Evolutionary conservation across 2,329 filamentous ascomycete genomes (phyloP), one percentile per base, ranked within the genome.

Genomic region (Capronia americana): DNA sequence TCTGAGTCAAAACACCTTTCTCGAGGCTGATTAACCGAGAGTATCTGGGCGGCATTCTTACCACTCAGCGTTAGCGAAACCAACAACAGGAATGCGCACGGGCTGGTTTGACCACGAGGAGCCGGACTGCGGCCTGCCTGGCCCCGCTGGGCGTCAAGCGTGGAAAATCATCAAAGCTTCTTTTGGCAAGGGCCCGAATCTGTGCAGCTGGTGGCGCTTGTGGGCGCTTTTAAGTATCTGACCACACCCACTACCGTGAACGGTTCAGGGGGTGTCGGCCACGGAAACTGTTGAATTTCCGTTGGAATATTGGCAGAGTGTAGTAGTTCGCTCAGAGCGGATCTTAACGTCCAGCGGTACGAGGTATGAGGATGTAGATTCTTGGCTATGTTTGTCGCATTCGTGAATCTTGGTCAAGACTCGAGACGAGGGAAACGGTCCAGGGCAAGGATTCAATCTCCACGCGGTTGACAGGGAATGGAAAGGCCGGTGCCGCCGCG

Each of bases 41-140:
- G 30, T 46, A 61, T 44, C 38, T 59, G 60, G 46, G 68, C 61
- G 63, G 60, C 65, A 67, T 48, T 38, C 38, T 63, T 67, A 41
- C 68, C 68, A 70, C 63, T 66, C 63, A 66, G 60, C 65, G 65
- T 68, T 66, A 70, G 68, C 53, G 54, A 57, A 60, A 46, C 34
- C 53, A 56, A 28, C 51, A 56, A 51, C 55, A 64, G 62, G 65
- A 68, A 68, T 68, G 65, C 48, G 65, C 41, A 34, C 57, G 60
- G 24, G 32, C 53, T 59, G 7, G 26, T 61, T 38, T 26, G 46
- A 61, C 58, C 46, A 61, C 38, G 46, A 30, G 17, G 58, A 53
- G 30, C 46, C 26, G 46, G 23, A 51, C 48, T 51, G 14, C 20
- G n/a, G 57, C 26, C 59, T 67, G 12, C 50, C 50, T n/a, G 26